Evolutionary conservation across 305 asterid species (phyloP), one percentile per base, ranked within the genome.

Genomic region (Rubia balearica): DNA sequence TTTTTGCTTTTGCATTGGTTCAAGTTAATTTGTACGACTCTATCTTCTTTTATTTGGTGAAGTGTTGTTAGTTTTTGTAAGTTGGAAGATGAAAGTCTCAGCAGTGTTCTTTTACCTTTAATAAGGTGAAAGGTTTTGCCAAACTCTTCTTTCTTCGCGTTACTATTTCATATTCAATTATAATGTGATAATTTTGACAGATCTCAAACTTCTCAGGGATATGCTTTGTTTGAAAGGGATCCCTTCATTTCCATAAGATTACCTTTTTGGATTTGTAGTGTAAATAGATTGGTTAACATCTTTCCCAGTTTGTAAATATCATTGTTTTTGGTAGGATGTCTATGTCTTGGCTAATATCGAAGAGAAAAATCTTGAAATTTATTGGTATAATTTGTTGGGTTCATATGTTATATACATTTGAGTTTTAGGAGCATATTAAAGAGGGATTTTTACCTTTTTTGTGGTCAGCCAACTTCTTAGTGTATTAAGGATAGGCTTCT

Each of bases 1-100:
- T 42, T 60, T 73, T 65, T 16, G 16, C 61, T 17, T 65, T 69
- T 69, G 56, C 9, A 27, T 24, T 43, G 30, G 56, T 70, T 70
- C 19, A 38, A 38, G 40, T 19, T 36, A 11, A 56, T 51, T 21
- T 36, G 27, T 41, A 16, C 17, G 48, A 12, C 40, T 30, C 61
- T 67, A 43, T 40, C 53, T 7, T 65, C 53, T 62, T 24, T 62
- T 14, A 38, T 36, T 36, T 62, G 24, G 24, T 36, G 67, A 62
- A 63, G 24, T 36, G 24, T 30, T 33, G 3, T 46, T 57, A 71
- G 49, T 48, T 43, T 71, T 24, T 16, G 46, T 33, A 16, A 70
- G 38, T 14, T 62, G 6, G 46, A 62, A 33, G 48, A 30, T 33
- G 6, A 14, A 61, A 7, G 45, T 33, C 1, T 3, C 24, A 62